Base-by-base conservation (phyloP, 2,329 filamentous ascomycete species). In the Fusarium albidum region DNA sequence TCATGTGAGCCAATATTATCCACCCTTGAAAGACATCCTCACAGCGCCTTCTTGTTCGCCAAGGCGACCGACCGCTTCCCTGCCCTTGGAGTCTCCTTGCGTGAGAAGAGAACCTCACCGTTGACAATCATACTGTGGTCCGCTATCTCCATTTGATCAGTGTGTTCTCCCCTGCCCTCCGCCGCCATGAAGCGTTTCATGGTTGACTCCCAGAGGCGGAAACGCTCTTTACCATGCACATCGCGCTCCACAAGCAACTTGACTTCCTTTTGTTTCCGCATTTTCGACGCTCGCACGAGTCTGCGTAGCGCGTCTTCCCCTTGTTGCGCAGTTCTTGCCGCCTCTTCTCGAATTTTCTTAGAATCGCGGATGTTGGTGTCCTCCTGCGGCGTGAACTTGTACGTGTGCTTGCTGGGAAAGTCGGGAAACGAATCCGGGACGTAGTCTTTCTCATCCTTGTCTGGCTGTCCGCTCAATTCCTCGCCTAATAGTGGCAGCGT, bases 101-200 rank as follows among this genome's bases (percentile, higher is more conserved):
- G 79, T 35, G 79, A 74, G 55, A 81, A 83, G 9, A 72, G 70
- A 45, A 75, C 75, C 21, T 84, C 81, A 3, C 82, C 78, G 57
- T 88, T 86, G 28, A 88, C 84, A 68, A 88, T 84, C 76, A 86
- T 85, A 66, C 83, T 87, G 61, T 85, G 79, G 52, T 88, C 84
- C 3, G 83, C 82, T 63, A 82, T 83, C 59, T 86, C 83, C 14
- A 75, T 69, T 34, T 76, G 69, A 25, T 74, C 74, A 12, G 70
- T 70, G 27, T 71, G 55, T 49, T 73, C 64, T 45, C 69, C 64
- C 31, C 64, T 63, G 32, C 63, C 52, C 48, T 72, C 65, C 53
- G 57, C 60, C 10, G 68, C 66, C 52, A 85, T 77, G 37, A 87
- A 75, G 33, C 81, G 78, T 43, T 79, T 78, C 84, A 88, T 87